A percentile compares a stretch with the other conserved stretches of the same genome.
Evolutionary conservation across 1,284 basidiomycete species (phyloP).

Genomic region (Exsudoporus floridanus): DNA sequence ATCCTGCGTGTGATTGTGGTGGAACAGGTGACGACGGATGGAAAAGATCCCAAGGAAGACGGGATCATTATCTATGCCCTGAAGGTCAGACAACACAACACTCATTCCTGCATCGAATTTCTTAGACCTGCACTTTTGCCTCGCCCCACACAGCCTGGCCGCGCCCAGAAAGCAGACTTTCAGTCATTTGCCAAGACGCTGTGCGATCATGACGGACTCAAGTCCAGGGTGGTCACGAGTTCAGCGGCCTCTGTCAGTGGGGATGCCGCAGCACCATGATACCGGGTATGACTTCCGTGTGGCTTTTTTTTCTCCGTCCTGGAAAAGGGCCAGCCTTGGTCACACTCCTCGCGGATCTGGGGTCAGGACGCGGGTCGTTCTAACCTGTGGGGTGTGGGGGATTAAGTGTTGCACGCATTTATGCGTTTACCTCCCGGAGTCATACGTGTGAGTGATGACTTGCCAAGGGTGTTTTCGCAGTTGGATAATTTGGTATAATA

Average conservation of each 20-base stretch:
- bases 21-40: conserved; percentile 40
- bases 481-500: conserved; percentile 21
- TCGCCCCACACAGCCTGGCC: conserved; percentile 43
- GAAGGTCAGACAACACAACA: conserved; percentile 33
- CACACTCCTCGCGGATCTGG: conserved; percentile 14
- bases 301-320: not conserved
- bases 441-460: conserved; percentile 1
- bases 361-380: conserved; percentile 22
- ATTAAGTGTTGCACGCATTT: conserved; percentile 6
- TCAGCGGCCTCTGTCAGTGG: not conserved
- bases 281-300: not conserved
- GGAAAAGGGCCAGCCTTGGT: not conserved
- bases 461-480: not conserved
- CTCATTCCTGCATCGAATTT: not conserved
- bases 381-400: conserved; percentile 18
- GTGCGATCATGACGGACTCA: conserved; percentile 33
- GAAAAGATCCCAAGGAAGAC: conserved; percentile 24
- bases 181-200: conserved; percentile 47
- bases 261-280: conserved; percentile 19
- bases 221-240: conserved; percentile 8
- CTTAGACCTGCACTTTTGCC: not conserved
- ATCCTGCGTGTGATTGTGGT: conserved; percentile 55
- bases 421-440: conserved; percentile 14
- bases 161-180: conserved; percentile 51
- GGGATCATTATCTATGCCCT: conserved; percentile 40